These are phyloP conservation scores for Xerocomellus chrysenteron DNA, from an alignment of 768 basidiomycete genomes.

Conservation along the genomic window DNA sequence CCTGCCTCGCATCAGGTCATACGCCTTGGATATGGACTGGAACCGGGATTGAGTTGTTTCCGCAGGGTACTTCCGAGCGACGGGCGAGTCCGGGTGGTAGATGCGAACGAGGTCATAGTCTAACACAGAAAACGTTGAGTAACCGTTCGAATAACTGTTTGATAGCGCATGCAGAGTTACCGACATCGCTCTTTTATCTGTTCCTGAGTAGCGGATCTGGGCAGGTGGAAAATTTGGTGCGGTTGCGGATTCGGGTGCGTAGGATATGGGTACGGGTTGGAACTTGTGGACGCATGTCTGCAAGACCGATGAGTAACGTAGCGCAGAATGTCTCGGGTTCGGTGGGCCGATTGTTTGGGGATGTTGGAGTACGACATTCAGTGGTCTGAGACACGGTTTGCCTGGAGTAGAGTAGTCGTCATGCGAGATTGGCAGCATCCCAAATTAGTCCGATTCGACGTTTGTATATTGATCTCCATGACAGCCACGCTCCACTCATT, in stretches of 20 bases:
- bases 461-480: not conserved
- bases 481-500: too few species aligned
- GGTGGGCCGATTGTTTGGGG: constrained; percentile 4
- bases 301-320: constrained; percentile 6
- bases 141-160: not conserved
- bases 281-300: constrained; percentile 19
- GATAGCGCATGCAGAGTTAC: constrained; percentile 17
- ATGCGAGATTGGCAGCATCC: not conserved
- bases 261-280: constrained; percentile 51
- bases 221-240: constrained; percentile 64
- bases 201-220: constrained; percentile 46
- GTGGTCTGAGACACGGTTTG: not conserved
- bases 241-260: constrained; percentile 51
- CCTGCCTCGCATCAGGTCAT: constrained; percentile 60
- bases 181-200: constrained; percentile 61
- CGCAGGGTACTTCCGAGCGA: constrained; percentile 40
- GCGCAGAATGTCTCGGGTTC: constrained; percentile 5
- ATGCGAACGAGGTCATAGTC: constrained; percentile 79
- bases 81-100: constrained; percentile 72
- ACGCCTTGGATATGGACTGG: constrained; percentile 66
- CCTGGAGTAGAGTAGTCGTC: not conserved
- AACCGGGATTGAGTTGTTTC: constrained; percentile 63
- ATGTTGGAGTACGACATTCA: constrained; percentile 6
- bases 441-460: too few species aligned
- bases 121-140: constrained; percentile 26